Evolutionary conservation across 2,329 filamentous ascomycete species (phyloP), one percentile per base, ranked within the genome.

Genomic region (Cladophialophora yegresii): DNA sequence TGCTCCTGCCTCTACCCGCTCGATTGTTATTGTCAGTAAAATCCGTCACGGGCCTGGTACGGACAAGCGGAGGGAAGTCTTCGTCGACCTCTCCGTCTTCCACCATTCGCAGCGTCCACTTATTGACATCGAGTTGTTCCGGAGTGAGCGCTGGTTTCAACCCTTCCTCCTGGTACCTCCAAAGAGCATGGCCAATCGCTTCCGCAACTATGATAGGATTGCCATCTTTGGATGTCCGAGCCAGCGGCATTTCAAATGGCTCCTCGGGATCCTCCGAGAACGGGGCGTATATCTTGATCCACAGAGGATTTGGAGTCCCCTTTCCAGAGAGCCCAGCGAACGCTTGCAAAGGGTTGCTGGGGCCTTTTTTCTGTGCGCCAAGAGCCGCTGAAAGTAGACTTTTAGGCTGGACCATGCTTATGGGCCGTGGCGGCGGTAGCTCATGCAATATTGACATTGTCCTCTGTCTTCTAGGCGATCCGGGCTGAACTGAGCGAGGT

Each of bases 11-110:
- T 59, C 86, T 80, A 26, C 75, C 83, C 30, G 83, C 84, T 47
- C 85, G 81, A 68, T 87, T 88, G 73, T 89, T 89, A 75, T 88
- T 89, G 2, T 84, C 87, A 0, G 86, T 87, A 71, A 89, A 89
- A 71, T 88, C 86, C 3, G 82, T 81, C 60, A 88, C 80, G 0
- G 84, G 82, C 67, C 83, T 81, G 23, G 81, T 84, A 36, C 85
- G 80, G 9, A 79, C 81, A 33, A 89, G 75, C 0, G 86, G 80
- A 5, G 86, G 85, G 67, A 89, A 89, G 71, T 89, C 86, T 70
- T 84, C 86, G 64, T 89, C 86, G 2, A 89, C 83, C 71, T 89
- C 86, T 5, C 84, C 86, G 69, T 88, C 86, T 69, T 89, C 86
- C 8, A 87, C 85, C 82, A 89, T 88, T n/a, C 86, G 81, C 59